Percentiles rank a stretch among this genome's conserved stretches.
These are phyloP conservation scores for Penicillium roqueforti DNA, from an alignment of 495 filamentous ascomycete species.

Conservation along the genomic window DNA sequence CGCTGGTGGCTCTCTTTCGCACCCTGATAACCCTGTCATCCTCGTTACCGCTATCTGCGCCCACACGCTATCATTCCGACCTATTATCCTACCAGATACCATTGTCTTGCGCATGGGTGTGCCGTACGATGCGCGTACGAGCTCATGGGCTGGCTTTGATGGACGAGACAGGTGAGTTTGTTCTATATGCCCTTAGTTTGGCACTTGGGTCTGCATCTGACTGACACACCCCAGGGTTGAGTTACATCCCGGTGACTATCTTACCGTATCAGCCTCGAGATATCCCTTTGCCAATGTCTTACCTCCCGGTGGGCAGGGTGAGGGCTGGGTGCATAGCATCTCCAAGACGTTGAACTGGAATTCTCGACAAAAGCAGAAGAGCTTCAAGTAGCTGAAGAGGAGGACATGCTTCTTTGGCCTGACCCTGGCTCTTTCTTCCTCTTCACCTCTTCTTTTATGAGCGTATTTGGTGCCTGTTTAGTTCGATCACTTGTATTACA, in stretches of 20 bases:
- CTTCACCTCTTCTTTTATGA: background rate
- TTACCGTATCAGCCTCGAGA: constrained; percentile 86
- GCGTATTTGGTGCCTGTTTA: background rate
- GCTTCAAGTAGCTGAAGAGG: constrained; percentile 31
- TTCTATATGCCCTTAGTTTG: background rate
- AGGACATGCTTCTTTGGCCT: background rate
- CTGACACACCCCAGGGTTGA: constrained; percentile 55
- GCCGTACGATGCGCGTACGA: constrained; percentile 83
- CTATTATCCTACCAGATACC: constrained; percentile 91
- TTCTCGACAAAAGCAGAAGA: constrained; percentile 71
- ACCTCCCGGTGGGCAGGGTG: constrained; percentile 64
- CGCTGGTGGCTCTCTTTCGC: constrained; percentile 89
- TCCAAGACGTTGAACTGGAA: constrained; percentile 93
- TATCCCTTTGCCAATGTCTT: constrained; percentile 92
- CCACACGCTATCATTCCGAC: constrained; percentile 92
- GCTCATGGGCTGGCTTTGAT: constrained; percentile 96
- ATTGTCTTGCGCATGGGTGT: constrained; percentile 89
- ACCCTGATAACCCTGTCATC: constrained; percentile 96
- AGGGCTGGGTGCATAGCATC: constrained; percentile 94
- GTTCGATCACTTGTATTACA: background rate
- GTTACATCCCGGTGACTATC: constrained; percentile 85
- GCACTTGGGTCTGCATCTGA: background rate
- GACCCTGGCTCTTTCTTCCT: background rate
- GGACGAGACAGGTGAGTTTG: constrained; percentile 66
- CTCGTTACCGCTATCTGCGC: constrained; percentile 93